These are phyloP conservation scores for Penicillium sp. DNA, from an alignment of 2,329 filamentous ascomycete species.

Conservation along the genomic window DNA sequence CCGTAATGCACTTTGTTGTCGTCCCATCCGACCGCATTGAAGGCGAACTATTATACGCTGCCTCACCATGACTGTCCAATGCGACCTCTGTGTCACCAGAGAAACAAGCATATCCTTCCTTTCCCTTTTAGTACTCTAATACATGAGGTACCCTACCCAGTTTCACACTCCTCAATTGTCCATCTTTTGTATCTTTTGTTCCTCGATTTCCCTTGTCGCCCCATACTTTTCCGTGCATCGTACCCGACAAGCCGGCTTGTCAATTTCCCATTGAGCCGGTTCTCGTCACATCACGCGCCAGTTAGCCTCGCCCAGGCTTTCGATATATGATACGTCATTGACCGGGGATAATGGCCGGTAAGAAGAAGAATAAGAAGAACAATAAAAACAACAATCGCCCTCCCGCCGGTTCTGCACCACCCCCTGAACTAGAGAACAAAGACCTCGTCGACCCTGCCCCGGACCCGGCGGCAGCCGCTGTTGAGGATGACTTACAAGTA, in stretches of 20 bases:
- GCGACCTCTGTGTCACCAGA: conserved; percentile 22
- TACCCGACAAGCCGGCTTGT: conserved; percentile 22
- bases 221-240: conserved; percentile 20
- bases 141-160: conserved; percentile 18
- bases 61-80: conserved; percentile 27
- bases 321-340: conserved; percentile 25
- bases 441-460: conserved; percentile 19
- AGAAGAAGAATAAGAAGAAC: conserved; percentile 32
- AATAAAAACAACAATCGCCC: conserved; percentile 25
- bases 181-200: conserved; percentile 19
- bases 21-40: conserved; percentile 23
- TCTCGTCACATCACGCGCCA: conserved; percentile 17
- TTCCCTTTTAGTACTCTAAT: conserved; percentile 24
- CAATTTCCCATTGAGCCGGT: conserved; percentile 22
- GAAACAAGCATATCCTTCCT: conserved; percentile 25
- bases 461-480: conserved; percentile 25
- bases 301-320: conserved; percentile 15
- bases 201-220: conserved; percentile 19
- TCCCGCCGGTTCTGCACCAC: conserved; percentile 24
- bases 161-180: conserved; percentile 16
- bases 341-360: conserved; percentile 30
- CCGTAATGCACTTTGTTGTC: conserved; percentile 23
- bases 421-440: conserved; percentile 18
- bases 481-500: conserved; percentile 38
- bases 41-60: conserved; percentile 30